Conservation (phyloP, 2,329 filamentous ascomycete genomes). For the Coniella vitis region DNA sequence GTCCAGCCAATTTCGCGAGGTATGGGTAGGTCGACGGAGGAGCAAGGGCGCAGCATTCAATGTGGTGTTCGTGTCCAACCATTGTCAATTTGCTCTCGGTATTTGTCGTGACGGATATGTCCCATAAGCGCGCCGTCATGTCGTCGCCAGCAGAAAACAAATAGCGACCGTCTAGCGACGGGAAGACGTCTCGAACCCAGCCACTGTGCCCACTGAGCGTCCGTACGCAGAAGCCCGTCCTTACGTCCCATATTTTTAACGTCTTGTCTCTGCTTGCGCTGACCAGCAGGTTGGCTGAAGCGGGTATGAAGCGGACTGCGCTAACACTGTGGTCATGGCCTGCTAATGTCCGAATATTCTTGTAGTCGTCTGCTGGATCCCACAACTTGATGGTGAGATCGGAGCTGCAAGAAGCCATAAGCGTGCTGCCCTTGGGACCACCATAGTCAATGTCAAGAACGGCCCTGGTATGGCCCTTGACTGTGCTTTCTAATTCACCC, state of each 20-base stretch:
- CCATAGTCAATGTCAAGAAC: conserved; percentile 88
- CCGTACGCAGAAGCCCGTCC: conserved; percentile 85
- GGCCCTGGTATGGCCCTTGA: conserved; percentile 87
- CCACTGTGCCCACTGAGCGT: conserved; percentile 80
- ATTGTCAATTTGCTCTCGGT: conserved; percentile 72
- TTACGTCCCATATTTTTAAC: conserved; percentile 85
- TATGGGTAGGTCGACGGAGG: conserved; percentile 73
- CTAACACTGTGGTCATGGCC: conserved; percentile 92
- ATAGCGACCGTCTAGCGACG: conserved; percentile 76
- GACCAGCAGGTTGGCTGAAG: conserved; percentile 79
- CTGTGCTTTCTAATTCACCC: conserved; percentile 80
- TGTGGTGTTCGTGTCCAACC: conserved; percentile 77
- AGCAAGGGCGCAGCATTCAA: conserved; percentile 83
- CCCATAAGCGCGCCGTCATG: conserved; percentile 77
- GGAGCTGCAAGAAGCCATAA: conserved; percentile 76
- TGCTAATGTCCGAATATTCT: conserved; percentile 84
- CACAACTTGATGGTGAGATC: conserved; percentile 93
- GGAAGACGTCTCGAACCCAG: conserved; percentile 86
- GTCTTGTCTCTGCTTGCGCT: conserved; percentile 81
- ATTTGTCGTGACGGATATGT: conserved; percentile 59
- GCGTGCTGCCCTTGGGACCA: conserved; percentile 69
- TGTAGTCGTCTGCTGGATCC: conserved; percentile 89
- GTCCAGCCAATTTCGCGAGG: conserved; percentile 67
- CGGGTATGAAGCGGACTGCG: conserved; percentile 76
- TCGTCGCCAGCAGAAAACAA: conserved; percentile 80